Evolutionary conservation across 495 filamentous ascomycete species (phyloP), one percentile per base, ranked within the genome.

Genomic region (Aspergillus egyptiacus): DNA sequence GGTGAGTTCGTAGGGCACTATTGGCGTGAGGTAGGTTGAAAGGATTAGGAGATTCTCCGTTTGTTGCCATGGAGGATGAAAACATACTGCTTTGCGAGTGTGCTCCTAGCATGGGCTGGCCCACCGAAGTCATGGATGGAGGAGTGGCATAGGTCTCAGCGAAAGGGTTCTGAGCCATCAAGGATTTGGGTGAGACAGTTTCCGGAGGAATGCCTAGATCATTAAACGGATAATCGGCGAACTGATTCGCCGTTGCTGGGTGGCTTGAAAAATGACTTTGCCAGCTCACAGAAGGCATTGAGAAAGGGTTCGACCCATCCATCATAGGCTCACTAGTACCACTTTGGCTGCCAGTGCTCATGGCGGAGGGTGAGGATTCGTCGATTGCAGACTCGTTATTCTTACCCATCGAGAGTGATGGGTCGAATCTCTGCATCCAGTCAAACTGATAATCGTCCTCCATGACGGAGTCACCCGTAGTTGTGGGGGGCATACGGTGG

Each of bases 281-380:
- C 88, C 56, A 83, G 68, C 54, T 76, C 68, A 64, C 79, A 68
- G 73, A 83, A 50, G 61, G 71, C 65, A 65, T 82, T 67, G 57
- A 74, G 57, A 62, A 67, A 17, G 65, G 81, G 56, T 85, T 86
- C 9, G 86, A 83, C 5, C 85, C 87, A 62, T 95, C 89, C 32
- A 95, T 71, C 85, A 95, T 91, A 48, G 89, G 79, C 60, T 97
- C 91, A 64, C 89, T 95, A 58, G 94, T 86, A 11, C 85, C 88
- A 66, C 86, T 91, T 55, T 91, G 90, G 59, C 91, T 95, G 22
- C 84, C 86, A 14, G 86, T 93, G 66, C 91, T 95, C 59, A 96
- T 89, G 18, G 86, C 91, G 7, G 91, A 96, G 6, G 93, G 93
- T 5, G 94, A 97, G 9, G 93, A 96, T 32, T 86, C 89, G 54